Conservation (phyloP, 2,329 filamentous ascomycete species). For the Claviceps sp. region DNA sequence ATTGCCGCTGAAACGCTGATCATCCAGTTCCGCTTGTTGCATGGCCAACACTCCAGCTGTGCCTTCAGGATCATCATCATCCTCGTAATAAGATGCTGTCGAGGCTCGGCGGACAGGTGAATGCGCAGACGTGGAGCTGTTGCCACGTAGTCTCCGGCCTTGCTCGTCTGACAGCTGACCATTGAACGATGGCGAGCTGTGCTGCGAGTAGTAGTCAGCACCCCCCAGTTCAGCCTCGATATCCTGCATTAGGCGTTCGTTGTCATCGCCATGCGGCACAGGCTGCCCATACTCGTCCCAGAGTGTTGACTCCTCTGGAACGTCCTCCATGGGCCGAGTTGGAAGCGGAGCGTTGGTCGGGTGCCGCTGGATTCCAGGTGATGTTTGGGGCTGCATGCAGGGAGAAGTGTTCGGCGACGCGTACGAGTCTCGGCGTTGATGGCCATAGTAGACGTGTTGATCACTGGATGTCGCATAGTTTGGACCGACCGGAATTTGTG, state of each 20-base stretch:
- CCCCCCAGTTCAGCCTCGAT: slow-evolving; percentile 41
- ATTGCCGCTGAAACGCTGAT: slow-evolving; percentile 32
- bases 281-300: slow-evolving; percentile 26
- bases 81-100: slow-evolving; percentile 9
- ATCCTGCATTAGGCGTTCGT: slow-evolving; percentile 38
- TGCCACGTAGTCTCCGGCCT: slow-evolving; percentile 31
- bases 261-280: slow-evolving; percentile 16
- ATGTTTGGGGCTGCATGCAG: slow-evolving; percentile 25
- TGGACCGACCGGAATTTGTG: slow-evolving; percentile 39
- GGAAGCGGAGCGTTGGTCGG: slow-evolving; percentile 47
- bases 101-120: slow-evolving; percentile 7
- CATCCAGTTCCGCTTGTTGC: slow-evolving; percentile 70
- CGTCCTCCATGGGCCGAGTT: slow-evolving; percentile 34
- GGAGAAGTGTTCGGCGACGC: slow-evolving; percentile 34
- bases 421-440: slow-evolving; percentile 36
- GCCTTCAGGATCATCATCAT: slow-evolving; percentile 75
- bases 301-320: slow-evolving; percentile 28
- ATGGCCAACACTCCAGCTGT: slow-evolving; percentile 73
- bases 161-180: slow-evolving; percentile 34
- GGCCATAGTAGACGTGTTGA: slow-evolving; percentile 29
- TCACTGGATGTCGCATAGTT: slow-evolving; percentile 34
- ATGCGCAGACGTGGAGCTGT: slow-evolving; percentile 38
- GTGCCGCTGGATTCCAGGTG: slow-evolving; percentile 38
- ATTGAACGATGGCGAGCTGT: slow-evolving; percentile 29
- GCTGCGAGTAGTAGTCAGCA: slow-evolving; percentile 16